Evolutionary conservation across 371 early-diverging fungal genomes (phyloP).

Genomic region (Cladochytrium tenue): DNA sequence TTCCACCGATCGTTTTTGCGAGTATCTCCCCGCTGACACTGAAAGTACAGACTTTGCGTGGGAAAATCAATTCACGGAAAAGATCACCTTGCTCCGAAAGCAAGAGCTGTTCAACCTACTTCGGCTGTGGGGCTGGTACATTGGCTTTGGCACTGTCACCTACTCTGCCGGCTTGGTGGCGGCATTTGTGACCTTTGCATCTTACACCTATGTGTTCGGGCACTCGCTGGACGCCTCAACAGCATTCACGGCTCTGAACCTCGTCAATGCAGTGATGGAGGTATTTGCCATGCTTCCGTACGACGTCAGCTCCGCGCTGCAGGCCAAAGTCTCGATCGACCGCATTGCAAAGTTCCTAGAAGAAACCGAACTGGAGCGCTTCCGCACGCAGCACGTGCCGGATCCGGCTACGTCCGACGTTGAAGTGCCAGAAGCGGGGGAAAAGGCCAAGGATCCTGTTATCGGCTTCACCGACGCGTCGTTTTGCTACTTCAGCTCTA

Average conservation of each 20-base stretch:
- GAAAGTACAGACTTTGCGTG: slow-evolving; percentile 31
- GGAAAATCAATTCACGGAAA: slow-evolving; percentile 44
- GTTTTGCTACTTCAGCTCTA: slow-evolving; percentile 19
- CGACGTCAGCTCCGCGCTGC: slow-evolving; percentile 1
- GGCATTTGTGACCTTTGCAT: slow-evolving; percentile 23
- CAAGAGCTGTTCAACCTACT: slow-evolving; percentile 12
- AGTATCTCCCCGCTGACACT: neutral
- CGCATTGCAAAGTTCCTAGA: slow-evolving; percentile 40
- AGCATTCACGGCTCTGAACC: slow-evolving; percentile 37
- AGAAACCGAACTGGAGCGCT: slow-evolving; percentile 43
- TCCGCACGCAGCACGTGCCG: neutral
- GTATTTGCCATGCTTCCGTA: slow-evolving; percentile 3
- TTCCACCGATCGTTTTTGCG: neutral
- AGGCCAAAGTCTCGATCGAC: slow-evolving; percentile 39
- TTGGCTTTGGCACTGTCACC: neutral
- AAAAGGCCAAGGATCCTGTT: no score
- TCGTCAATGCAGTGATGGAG: slow-evolving; percentile 20
- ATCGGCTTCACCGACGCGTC: slow-evolving; percentile 20
- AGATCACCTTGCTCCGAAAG: slow-evolving; percentile 34
- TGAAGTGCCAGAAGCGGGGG: neutral
- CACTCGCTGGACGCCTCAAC: slow-evolving; percentile 38
- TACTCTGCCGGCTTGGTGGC: neutral
- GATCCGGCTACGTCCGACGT: neutral
- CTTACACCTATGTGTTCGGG: slow-evolving; percentile 38
- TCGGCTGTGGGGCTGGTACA: neutral